A percentile compares a stretch with the other conserved stretches of the same genome.
These are phyloP conservation scores for Aspergillus incahuasiensis DNA, from an alignment of 495 filamentous ascomycete genomes.

Conservation along the genomic window DNA sequence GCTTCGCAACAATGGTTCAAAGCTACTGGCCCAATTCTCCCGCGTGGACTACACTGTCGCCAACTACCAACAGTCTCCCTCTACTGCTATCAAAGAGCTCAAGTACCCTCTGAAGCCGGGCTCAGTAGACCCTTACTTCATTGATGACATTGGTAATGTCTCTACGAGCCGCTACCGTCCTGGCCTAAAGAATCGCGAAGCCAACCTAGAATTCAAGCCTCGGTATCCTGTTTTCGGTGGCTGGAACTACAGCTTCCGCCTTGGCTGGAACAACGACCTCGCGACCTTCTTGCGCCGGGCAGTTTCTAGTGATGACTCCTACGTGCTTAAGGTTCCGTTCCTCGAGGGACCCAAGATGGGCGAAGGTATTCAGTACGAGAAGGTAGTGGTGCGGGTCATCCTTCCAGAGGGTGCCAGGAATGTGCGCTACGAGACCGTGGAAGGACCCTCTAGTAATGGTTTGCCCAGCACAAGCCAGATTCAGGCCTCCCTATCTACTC, in stretches of 20 bases:
- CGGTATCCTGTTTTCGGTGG: slow-evolving; percentile 91
- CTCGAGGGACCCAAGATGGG: slow-evolving; percentile 81
- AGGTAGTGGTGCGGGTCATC: slow-evolving; percentile 73
- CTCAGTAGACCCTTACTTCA: slow-evolving; percentile 83
- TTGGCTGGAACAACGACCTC: slow-evolving; percentile 90
- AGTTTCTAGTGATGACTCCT: slow-evolving; percentile 53
- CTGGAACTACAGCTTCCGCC: slow-evolving; percentile 94
- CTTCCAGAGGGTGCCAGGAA: slow-evolving; percentile 89
- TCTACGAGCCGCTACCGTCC: slow-evolving; percentile 84
- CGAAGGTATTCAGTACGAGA: slow-evolving; percentile 82
- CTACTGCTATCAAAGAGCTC: slow-evolving; percentile 74
- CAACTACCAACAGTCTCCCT: slow-evolving; percentile 68
- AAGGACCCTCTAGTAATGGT: slow-evolving; percentile 36
- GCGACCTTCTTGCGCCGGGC: slow-evolving; percentile 65
- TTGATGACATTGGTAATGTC: slow-evolving; percentile 95
- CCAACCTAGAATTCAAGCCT: slow-evolving; percentile 81
- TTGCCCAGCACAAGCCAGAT: slow-evolving; percentile 31
- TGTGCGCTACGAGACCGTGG: slow-evolving; percentile 45
- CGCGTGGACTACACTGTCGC: slow-evolving; percentile 75
- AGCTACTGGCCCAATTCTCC: slow-evolving; percentile 77
- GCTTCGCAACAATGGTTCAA: slow-evolving; percentile 78
- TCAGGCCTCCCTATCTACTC: slow-evolving; percentile 51
- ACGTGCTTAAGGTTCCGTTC: slow-evolving; percentile 93
- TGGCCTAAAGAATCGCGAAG: slow-evolving; percentile 64
- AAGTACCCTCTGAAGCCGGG: slow-evolving; percentile 74